Evolutionary conservation across 192 early-diverging fungal species (phyloP).

Genomic region (Coemansia sp.): DNA sequence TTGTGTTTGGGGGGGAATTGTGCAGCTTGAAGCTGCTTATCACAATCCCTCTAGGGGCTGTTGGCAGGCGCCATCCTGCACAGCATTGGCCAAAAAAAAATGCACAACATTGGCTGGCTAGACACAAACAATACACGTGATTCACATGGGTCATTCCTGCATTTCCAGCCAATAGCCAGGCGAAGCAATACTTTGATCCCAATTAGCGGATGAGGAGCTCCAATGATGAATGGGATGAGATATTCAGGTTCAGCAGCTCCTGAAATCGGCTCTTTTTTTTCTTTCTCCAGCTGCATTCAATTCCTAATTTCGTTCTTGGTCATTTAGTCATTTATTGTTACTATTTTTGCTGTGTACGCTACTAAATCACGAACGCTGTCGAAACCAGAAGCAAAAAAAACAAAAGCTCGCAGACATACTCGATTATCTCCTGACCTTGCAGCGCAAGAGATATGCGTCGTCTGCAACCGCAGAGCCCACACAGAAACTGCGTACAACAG

Average conservation of each 20-base stretch:
- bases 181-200: no score
- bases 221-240: no score
- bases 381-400: no score
- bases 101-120: not conserved
- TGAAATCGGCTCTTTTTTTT: no score
- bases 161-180: not conserved
- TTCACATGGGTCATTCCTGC: not conserved
- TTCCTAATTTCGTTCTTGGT: no score
- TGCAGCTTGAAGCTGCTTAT: not conserved
- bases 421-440: not conserved
- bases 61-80: not conserved
- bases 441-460: constrained; percentile 1
- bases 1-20: not conserved
- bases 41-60: not conserved
- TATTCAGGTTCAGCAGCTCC: no score
- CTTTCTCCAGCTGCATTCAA: no score
- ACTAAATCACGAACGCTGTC: not conserved
- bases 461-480: not conserved
- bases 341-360: not conserved
- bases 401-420: no score
- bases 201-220: no score
- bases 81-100: not conserved
- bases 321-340: not conserved
- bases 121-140: not conserved
- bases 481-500: not conserved